Evolutionary conservation across 129 eudicot genomes (phyloP).

Genomic region (Pittosporum tobira): DNA sequence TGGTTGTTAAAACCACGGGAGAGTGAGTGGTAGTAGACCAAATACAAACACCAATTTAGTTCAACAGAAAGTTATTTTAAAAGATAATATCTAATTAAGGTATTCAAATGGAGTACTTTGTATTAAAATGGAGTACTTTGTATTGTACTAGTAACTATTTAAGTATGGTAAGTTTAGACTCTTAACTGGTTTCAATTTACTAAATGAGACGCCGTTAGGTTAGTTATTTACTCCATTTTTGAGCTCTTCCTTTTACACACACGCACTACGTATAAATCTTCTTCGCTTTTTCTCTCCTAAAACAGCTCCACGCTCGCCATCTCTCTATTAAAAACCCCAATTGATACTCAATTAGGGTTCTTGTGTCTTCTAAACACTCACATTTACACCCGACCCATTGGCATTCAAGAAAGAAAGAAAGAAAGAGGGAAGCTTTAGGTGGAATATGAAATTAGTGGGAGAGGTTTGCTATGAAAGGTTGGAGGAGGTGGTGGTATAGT

Average conservation of each 20-base stretch:
- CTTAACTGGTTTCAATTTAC: too few species aligned
- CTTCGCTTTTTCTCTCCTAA: too few species aligned
- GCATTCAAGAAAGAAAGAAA: not conserved
- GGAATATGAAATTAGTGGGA: not conserved
- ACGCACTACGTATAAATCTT: not conserved
- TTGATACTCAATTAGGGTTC: conserved; percentile 4
- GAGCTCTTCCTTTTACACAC: not conserved
- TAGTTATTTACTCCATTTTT: not conserved
- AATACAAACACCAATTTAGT: too few species aligned
- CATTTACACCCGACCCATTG: not conserved
- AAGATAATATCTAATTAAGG: too few species aligned
- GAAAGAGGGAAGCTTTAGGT: not conserved
- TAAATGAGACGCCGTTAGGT: not conserved
- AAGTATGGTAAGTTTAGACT: too few species aligned
- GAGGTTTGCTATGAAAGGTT: conserved; percentile 7
- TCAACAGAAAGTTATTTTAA: too few species aligned
- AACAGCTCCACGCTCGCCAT: not conserved
- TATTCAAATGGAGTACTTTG: too few species aligned
- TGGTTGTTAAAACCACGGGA: too few species aligned
- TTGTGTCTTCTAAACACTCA: not conserved
- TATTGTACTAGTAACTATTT: too few species aligned
- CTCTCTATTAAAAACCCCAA: conserved; percentile 1
- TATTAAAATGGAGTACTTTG: too few species aligned
- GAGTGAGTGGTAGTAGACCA: too few species aligned
- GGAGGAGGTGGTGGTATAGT: conserved; percentile 9